These are phyloP conservation scores for Pholiota microspora DNA, from an alignment of 768 basidiomycete species.

Conservation along the genomic window DNA sequence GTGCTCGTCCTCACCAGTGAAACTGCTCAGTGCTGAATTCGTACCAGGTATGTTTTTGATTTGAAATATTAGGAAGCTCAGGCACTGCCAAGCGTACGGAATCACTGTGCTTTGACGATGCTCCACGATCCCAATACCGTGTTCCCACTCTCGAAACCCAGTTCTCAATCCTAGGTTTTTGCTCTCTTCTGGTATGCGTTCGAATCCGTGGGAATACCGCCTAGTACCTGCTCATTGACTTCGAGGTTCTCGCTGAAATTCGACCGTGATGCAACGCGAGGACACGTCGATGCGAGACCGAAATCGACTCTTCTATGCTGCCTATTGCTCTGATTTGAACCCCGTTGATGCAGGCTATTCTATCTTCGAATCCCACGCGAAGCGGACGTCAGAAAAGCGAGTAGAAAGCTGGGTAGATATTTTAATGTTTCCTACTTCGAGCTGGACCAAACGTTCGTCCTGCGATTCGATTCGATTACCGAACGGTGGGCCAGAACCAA, in stretches of 20 bases:
- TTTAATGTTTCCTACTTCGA: neutral
- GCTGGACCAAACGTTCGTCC: neutral
- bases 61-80: too few species aligned
- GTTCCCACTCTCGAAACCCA: too few species aligned
- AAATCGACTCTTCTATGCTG: neutral
- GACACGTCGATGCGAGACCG: neutral
- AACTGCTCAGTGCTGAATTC: too few species aligned
- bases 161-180: too few species aligned
- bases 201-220: too few species aligned
- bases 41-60: too few species aligned
- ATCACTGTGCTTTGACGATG: neutral
- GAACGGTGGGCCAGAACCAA: neutral
- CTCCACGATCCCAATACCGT: too few species aligned
- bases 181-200: too few species aligned
- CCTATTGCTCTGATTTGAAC: neutral
- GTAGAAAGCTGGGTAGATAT: neutral
- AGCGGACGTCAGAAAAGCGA: conserved; percentile 3
- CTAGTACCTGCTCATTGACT: too few species aligned
- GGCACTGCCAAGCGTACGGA: too few species aligned
- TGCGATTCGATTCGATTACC: neutral
- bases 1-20: too few species aligned
- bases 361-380: conserved; percentile 3
- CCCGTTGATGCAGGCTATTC: neutral
- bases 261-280: neutral
- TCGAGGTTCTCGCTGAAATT: too few species aligned